Evolutionary conservation across 1,284 basidiomycete species (phyloP).

Genomic region (Cryptococcus floricola): DNA sequence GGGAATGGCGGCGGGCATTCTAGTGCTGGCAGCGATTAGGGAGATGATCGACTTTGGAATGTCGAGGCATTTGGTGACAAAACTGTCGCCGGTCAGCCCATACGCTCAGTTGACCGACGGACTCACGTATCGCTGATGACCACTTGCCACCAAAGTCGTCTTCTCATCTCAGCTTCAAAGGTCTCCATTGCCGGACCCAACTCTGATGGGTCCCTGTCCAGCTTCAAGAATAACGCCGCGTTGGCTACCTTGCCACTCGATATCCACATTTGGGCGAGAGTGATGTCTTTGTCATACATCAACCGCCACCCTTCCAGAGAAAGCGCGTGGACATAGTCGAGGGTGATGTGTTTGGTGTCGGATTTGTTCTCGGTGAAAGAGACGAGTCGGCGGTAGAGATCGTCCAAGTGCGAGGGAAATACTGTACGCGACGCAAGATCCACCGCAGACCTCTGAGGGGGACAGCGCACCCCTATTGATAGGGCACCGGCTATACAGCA

Average conservation of each 20-base stretch:
- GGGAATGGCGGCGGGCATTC: not conserved
- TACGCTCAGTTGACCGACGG: not conserved
- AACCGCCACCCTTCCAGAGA: not conserved
- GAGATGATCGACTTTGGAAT: not conserved
- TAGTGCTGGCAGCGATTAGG: not conserved
- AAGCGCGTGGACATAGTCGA: slow-evolving; percentile 9
- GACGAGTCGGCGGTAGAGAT: slow-evolving; percentile 2
- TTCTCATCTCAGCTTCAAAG: slow-evolving; percentile 8
- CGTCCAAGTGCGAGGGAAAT: not conserved
- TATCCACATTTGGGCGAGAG: slow-evolving; percentile 1
- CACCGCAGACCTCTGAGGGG: not conserved
- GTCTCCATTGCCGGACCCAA: not conserved
- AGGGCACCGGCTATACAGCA: slow-evolving; percentile 3
- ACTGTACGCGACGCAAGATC: not conserved
- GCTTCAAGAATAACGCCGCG: not conserved
- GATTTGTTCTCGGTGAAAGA: slow-evolving; percentile 3
- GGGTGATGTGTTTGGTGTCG: not conserved
- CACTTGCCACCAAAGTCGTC: slow-evolving; percentile 5
- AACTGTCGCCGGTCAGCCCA: no score
- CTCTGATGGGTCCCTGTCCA: slow-evolving; percentile 7
- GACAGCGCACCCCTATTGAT: slow-evolving; percentile 4
- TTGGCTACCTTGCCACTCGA: not conserved
- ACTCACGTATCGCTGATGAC: slow-evolving; percentile 5
- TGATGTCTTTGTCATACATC: not conserved
- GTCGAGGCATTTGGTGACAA: no score